Percentiles rank a stretch among this genome's conserved stretches.
These are phyloP conservation scores for Arthrobotrys sinensis DNA, from an alignment of 2,329 filamentous ascomycete genomes.

Conservation along the genomic window DNA sequence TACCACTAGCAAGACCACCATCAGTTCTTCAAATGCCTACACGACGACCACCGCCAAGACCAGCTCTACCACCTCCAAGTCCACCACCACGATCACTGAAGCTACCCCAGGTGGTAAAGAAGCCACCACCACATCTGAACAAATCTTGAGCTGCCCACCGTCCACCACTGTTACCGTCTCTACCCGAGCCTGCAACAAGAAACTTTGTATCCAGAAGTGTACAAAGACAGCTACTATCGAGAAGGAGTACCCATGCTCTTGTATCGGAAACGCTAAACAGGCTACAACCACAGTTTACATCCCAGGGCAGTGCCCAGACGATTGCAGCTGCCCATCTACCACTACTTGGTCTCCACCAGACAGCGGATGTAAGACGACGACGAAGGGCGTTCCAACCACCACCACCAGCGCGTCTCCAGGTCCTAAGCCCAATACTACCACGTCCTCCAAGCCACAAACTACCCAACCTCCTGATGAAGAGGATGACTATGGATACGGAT, in stretches of 20 bases:
- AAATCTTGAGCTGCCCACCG: slow-evolving; percentile 14
- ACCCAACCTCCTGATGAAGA: neutral
- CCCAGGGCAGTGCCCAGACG: slow-evolving; percentile 16
- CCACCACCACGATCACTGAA: neutral
- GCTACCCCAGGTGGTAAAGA: neutral
- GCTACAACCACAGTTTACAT: slow-evolving; percentile 25
- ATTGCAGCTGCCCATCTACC: slow-evolving; percentile 9
- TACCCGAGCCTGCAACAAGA: slow-evolving; percentile 17
- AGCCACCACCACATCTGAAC: neutral
- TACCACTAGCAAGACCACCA: neutral
- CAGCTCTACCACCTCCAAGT: neutral
- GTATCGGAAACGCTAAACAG: slow-evolving; percentile 20
- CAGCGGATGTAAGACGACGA: slow-evolving; percentile 5
- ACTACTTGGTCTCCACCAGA: slow-evolving; percentile 14
- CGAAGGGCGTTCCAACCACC: neutral
- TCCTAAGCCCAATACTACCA: neutral
- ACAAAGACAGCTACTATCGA: neutral
- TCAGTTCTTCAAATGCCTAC: neutral
- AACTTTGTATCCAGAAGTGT: slow-evolving; percentile 3
- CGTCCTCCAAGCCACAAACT: neutral
- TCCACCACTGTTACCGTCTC: slow-evolving; percentile 24
- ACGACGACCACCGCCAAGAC: neutral
- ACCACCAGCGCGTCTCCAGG: neutral
- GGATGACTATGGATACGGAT: neutral
- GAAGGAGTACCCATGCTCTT: slow-evolving; percentile 13